phyloP scores from a whole-genome alignment of 306 rosid genomes.

The Lotus japonicus region DNA sequence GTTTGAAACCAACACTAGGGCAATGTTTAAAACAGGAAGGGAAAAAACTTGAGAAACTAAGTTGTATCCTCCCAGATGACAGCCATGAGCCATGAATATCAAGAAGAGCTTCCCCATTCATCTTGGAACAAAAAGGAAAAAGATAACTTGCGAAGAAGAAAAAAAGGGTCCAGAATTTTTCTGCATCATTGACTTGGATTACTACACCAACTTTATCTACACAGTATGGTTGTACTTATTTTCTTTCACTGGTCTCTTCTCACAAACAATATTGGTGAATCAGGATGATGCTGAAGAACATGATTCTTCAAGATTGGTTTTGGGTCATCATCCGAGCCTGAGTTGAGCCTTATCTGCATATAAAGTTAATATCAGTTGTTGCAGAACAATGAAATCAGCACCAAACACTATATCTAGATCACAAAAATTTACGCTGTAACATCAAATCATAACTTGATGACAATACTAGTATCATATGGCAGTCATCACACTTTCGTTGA shows the following conservation, averaged over 20 bases:
- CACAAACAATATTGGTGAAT: constrained; percentile 35
- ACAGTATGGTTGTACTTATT: constrained; percentile 1
- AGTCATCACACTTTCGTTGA: background rate
- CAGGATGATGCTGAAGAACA: constrained; percentile 29
- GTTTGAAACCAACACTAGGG: constrained; percentile 36
- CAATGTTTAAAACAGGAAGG: constrained; percentile 35
- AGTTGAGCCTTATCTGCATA: constrained; percentile 48
- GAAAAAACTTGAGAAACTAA: constrained; percentile 49
- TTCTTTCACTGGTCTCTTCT: constrained; percentile 41
- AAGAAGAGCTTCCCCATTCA: constrained; percentile 38
- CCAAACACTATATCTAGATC: background rate
- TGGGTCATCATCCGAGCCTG: constrained; percentile 26
- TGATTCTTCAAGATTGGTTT: constrained; percentile 22
- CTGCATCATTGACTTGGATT: background rate
- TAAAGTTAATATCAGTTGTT: background rate
- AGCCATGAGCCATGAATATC: constrained; percentile 28
- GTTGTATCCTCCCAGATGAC: constrained; percentile 44
- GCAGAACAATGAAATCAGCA: background rate
- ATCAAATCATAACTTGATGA: background rate
- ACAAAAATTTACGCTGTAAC: background rate
- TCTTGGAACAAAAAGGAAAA: constrained; percentile 19
- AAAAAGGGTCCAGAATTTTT: background rate
- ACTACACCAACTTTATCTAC: constrained; percentile 15
- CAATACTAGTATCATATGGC: background rate
- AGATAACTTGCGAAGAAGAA: background rate